Evolutionary conservation across 2,329 filamentous ascomycete genomes (phyloP).

Genomic region (Allantophomopsis cytisporea): DNA sequence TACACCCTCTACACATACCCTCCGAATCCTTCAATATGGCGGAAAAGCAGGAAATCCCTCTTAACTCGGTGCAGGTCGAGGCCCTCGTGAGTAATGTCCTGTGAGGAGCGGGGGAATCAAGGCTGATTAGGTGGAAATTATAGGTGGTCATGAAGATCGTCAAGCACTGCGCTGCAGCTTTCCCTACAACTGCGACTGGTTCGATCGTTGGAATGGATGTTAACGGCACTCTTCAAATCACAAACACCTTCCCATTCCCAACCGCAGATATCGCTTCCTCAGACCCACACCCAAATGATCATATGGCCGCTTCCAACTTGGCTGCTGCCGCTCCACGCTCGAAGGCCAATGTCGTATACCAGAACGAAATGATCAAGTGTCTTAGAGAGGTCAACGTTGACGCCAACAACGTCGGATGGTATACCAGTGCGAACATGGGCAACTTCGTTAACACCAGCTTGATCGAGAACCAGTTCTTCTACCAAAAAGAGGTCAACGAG

Average conservation of each 20-base stretch:
- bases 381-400: slow-evolving; percentile 96
- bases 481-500: slow-evolving; percentile 86
- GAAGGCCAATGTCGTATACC: slow-evolving; percentile 79
- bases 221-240: slow-evolving; percentile 71
- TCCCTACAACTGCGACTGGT: slow-evolving; percentile 81
- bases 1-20: no score
- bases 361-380: slow-evolving; percentile 94
- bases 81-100: slow-evolving; percentile 57
- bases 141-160: slow-evolving; percentile 96
- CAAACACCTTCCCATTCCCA: slow-evolving; percentile 91
- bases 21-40: slow-evolving; percentile 31
- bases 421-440: slow-evolving; percentile 96
- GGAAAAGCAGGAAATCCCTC: slow-evolving; percentile 53
- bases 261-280: slow-evolving; percentile 57
- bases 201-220: slow-evolving; percentile 89
- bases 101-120: slow-evolving; percentile 21
- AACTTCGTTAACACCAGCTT: slow-evolving; percentile 94
- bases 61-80: slow-evolving; percentile 87
- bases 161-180: slow-evolving; percentile 80
- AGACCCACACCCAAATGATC: slow-evolving; percentile 60
- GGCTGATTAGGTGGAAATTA: slow-evolving; percentile 10
- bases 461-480: slow-evolving; percentile 96
- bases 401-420: slow-evolving; percentile 96
- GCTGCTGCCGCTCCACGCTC: slow-evolving; percentile 83
- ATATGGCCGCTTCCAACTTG: slow-evolving; percentile 49